Percentiles rank a stretch among this genome's conserved stretches.
Evolutionary conservation across 2,329 filamentous ascomycete genomes (phyloP).

Genomic region (Diaporthe citri): DNA sequence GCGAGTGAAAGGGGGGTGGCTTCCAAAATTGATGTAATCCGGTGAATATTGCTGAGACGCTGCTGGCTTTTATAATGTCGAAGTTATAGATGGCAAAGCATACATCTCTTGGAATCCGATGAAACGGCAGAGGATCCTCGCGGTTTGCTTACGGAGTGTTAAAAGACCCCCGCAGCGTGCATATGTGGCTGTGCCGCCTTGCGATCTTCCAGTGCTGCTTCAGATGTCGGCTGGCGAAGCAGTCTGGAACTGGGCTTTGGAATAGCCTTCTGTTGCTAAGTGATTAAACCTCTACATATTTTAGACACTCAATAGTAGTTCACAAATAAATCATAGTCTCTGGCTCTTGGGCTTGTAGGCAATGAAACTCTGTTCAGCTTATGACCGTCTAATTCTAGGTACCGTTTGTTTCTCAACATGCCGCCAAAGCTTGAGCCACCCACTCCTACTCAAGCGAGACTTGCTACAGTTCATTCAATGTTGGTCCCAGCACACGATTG

Average conservation of each 20-base stretch:
- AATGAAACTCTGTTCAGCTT: background rate
- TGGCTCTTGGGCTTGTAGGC: background rate
- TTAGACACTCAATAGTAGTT: background rate
- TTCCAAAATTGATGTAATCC: background rate
- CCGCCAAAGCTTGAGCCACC: no score
- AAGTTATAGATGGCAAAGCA: no score
- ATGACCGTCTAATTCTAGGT: no score
- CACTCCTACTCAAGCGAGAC: no score
- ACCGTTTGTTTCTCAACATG: background rate
- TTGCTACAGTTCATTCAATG: no score
- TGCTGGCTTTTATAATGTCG: background rate
- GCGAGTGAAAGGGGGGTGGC: background rate
- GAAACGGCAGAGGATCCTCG: background rate
- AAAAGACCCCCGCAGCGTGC: background rate
- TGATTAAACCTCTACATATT: background rate
- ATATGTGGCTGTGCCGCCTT: background rate
- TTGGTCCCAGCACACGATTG: no score
- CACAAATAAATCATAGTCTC: background rate
- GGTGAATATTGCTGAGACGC: background rate
- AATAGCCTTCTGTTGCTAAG: background rate
- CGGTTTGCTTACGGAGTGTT: background rate
- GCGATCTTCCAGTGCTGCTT: background rate
- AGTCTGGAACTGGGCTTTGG: background rate
- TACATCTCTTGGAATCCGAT: no score
- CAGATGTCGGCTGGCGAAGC: background rate